These are phyloP conservation scores for Lanmaoa pseudosensibilis DNA, from an alignment of 768 basidiomycete species.

Conservation along the genomic window DNA sequence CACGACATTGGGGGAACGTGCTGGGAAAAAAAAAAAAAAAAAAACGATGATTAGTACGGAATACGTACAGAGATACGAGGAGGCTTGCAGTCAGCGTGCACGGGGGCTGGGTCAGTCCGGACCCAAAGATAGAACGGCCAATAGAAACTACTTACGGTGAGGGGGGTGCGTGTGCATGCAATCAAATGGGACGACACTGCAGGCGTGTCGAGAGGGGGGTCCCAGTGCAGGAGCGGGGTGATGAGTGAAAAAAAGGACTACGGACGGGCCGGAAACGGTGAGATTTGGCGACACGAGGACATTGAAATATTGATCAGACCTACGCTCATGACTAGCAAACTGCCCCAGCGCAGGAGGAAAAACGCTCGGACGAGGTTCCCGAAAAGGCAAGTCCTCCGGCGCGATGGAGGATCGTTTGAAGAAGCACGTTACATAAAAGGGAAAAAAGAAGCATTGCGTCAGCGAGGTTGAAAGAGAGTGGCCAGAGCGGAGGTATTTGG, in stretches of 20 bases:
- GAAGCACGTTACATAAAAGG: slow-evolving; percentile 20
- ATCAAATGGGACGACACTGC: too few relatives aligned
- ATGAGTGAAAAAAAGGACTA: background rate
- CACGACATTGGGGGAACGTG: too few relatives aligned
- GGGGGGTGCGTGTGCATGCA: background rate
- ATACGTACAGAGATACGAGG: too few relatives aligned
- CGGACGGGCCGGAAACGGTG: background rate
- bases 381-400: slow-evolving; percentile 6
- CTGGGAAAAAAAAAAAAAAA: too few relatives aligned
- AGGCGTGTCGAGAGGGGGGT: too few relatives aligned
- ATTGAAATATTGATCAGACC: background rate
- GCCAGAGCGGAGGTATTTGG: slow-evolving; percentile 4
- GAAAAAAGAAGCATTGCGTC: slow-evolving; percentile 6
- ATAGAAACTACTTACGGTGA: background rate
- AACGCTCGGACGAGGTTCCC: background rate
- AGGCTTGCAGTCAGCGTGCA: too few relatives aligned
- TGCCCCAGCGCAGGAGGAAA: background rate
- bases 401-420: slow-evolving; percentile 16
- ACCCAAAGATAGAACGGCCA: slow-evolving; percentile 6
- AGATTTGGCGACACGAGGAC: slow-evolving; percentile 3
- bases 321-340: background rate
- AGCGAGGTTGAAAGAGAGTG: too few relatives aligned
- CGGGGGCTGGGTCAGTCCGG: too few relatives aligned
- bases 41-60: too few relatives aligned
- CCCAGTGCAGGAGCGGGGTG: background rate